Evolutionary conservation across 768 basidiomycete genomes (phyloP).

Genomic region (Suillus decipiens): DNA sequence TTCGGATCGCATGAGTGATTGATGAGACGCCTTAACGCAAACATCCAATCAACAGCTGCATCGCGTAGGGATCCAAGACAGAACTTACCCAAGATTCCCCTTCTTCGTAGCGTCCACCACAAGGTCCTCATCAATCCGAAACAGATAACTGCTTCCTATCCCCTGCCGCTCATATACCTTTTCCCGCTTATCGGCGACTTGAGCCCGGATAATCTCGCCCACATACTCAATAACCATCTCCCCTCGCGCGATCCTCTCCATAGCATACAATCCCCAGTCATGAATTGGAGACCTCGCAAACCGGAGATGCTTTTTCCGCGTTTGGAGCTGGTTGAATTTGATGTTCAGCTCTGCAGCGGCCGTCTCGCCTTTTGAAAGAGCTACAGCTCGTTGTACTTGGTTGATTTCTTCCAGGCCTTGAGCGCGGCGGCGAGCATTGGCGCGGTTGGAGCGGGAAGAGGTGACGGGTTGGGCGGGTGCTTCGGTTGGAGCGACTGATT

Average conservation of each 20-base stretch:
- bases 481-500: slow-evolving; percentile 39
- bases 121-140: slow-evolving; percentile 96
- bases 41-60: slow-evolving; percentile 16
- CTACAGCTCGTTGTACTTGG: slow-evolving; percentile 80
- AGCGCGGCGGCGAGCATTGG: slow-evolving; percentile 87
- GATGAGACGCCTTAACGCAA: slow-evolving; percentile 76
- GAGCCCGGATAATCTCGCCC: slow-evolving; percentile 93
- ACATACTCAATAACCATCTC: slow-evolving; percentile 99
- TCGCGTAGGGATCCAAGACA: neutral
- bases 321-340: slow-evolving; percentile 98
- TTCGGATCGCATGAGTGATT: slow-evolving; percentile 99
- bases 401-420: slow-evolving; percentile 95
- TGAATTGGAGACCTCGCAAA: slow-evolving; percentile 96
- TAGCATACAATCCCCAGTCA: slow-evolving; percentile 97
- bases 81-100: slow-evolving; percentile 92
- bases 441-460: slow-evolving; percentile 87
- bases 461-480: slow-evolving; percentile 57
- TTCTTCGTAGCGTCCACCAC: slow-evolving; percentile 99
- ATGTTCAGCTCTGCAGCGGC: slow-evolving; percentile 72
- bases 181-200: slow-evolving; percentile 95
- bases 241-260: slow-evolving; percentile 90
- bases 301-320: slow-evolving; percentile 95
- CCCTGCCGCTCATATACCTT: slow-evolving; percentile 96
- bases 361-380: slow-evolving; percentile 73
- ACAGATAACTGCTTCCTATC: slow-evolving; percentile 97